Percentiles rank a stretch among this genome's conserved stretches.
Conservation (phyloP, 371 early-diverging fungal genomes). For the Dentiscutata heterogama region DNA sequence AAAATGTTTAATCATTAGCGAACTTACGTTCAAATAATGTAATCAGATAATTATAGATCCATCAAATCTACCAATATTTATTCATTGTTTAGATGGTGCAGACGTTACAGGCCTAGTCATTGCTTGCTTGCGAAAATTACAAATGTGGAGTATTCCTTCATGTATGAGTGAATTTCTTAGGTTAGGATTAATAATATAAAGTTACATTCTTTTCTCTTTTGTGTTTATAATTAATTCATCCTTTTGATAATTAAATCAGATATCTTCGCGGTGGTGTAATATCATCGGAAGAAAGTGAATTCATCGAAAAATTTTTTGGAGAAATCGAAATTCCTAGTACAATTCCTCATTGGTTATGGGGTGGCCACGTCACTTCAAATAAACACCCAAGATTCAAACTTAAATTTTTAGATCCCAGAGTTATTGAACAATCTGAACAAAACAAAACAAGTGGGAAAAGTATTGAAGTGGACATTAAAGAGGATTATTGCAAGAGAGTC, state of each 20-base stretch:
- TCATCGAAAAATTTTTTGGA: conserved; percentile 83
- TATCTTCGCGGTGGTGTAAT: conserved; percentile 83
- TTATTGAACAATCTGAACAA: conserved; percentile 32
- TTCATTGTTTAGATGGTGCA: conserved; percentile 94
- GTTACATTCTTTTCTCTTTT: conserved; percentile 41
- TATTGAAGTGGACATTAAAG: background rate
- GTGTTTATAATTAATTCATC: background rate
- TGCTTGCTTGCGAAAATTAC: conserved; percentile 89
- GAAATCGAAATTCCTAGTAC: conserved; percentile 76
- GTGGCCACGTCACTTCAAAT: conserved; percentile 55
- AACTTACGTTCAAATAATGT: background rate
- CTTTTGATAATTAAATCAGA: conserved; percentile 49
- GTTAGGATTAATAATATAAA: conserved; percentile 49
- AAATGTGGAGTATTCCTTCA: conserved; percentile 85
- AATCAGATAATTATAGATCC: conserved; percentile 80
- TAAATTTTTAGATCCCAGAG: conserved; percentile 36
- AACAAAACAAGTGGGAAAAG: background rate
- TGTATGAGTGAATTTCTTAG: conserved; percentile 80
- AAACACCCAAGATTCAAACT: conserved; percentile 45
- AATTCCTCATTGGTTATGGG: conserved; percentile 88
- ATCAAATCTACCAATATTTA: conserved; percentile 78
- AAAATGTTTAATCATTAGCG: background rate
- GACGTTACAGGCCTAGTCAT: conserved; percentile 89
- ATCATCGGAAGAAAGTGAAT: conserved; percentile 88
- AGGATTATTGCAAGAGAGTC: conserved; percentile 19